Conservation (phyloP, 495 filamentous ascomycete species). For the Thermochaetoides thermophila region DNA sequence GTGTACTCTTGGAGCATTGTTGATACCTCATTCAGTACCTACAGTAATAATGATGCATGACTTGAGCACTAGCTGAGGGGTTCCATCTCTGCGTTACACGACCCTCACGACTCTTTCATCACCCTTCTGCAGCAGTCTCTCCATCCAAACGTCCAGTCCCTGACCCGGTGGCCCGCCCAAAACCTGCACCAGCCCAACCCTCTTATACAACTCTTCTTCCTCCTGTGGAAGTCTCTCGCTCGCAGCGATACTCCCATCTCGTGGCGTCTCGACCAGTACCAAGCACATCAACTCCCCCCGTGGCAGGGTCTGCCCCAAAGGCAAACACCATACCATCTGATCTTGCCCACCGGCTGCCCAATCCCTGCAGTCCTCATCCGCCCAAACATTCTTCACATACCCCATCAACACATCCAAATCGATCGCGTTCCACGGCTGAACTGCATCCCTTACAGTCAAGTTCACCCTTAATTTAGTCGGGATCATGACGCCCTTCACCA, state of each 20-base stretch:
- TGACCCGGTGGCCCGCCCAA: conserved; percentile 3
- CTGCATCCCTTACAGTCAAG: neutral
- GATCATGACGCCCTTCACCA: conserved; percentile 1
- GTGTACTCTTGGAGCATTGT: too few relatives aligned
- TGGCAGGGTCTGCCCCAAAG: conserved; percentile 1
- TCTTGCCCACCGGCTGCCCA: neutral
- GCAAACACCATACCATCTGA: conserved; percentile 1
- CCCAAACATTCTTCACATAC: conserved; percentile 7
- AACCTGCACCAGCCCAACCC: conserved; percentile 4
- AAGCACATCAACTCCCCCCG: conserved; percentile 2
- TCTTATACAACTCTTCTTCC: conserved; percentile 1
- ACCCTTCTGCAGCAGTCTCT: conserved; percentile 2
- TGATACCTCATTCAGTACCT: too few relatives aligned
- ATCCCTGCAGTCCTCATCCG: conserved; percentile 4
- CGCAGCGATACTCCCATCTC: neutral
- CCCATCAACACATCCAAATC: conserved; percentile 2
- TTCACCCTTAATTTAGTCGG: conserved; percentile 2
- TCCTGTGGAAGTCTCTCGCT: neutral
- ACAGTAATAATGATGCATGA: too few relatives aligned
- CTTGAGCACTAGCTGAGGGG: too few relatives aligned
- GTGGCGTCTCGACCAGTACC: neutral
- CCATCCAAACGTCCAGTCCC: conserved; percentile 1
- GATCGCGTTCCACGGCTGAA: conserved; percentile 1
- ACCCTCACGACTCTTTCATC: conserved; percentile 1
- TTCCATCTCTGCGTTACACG: too few relatives aligned